A percentile compares a stretch with the other conserved stretches of the same genome.
Conservation (phyloP, 2,329 filamentous ascomycete genomes). For the Cadophora sp. region DNA sequence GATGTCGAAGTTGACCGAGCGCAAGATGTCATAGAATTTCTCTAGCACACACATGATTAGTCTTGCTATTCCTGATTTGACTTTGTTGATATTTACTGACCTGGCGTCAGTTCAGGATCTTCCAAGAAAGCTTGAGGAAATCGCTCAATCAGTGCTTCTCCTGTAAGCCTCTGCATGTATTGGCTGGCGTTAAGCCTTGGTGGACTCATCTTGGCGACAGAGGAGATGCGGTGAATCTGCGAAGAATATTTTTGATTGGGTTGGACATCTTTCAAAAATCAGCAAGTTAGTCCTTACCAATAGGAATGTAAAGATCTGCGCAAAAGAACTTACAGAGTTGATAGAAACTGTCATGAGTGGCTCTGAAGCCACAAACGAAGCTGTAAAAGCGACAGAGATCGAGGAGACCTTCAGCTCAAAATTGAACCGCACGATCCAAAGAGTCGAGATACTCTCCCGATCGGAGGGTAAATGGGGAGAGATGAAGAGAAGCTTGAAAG, state of each 20-base stretch:
- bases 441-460: too few relatives aligned
- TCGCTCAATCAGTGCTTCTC: neutral
- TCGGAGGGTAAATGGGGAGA: too few relatives aligned
- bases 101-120: neutral
- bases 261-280: neutral
- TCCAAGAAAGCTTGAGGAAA: slow-evolving; percentile 2
- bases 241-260: neutral
- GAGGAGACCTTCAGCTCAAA: too few relatives aligned
- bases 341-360: too few relatives aligned
- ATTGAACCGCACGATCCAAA: too few relatives aligned
- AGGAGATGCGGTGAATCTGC: neutral
- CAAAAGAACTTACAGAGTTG: too few relatives aligned
- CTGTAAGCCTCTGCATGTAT: neutral
- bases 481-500: too few relatives aligned
- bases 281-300: neutral
- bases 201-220: neutral
- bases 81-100: neutral
- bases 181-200: neutral
- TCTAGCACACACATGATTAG: neutral
- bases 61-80: neutral
- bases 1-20: neutral
- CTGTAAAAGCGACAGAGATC: neutral
- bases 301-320: too few relatives aligned
- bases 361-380: neutral
- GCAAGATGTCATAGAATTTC: neutral